A percentile compares a stretch with the other conserved stretches of the same genome.
Conservation (phyloP, 257 asterid genomes). For the Verbascum thapsus region DNA sequence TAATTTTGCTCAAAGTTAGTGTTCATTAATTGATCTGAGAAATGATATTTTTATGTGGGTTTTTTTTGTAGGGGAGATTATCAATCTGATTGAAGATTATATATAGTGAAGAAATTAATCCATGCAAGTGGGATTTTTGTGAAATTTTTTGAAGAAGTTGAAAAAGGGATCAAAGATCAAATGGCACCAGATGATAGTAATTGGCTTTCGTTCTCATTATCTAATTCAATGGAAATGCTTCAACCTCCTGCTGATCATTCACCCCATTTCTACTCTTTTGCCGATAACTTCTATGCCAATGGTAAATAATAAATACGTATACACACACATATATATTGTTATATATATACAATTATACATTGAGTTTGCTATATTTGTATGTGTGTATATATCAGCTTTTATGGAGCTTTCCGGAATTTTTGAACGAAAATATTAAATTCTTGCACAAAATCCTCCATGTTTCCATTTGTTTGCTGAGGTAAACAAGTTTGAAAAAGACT, state of each 20-base stretch:
- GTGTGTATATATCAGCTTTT: constrained; percentile 16
- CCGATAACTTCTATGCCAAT: constrained; percentile 72
- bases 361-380: too few species aligned
- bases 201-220: constrained; percentile 86
- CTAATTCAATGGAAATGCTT: constrained; percentile 80
- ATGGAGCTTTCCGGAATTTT: constrained; percentile 24
- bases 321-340: neutral
- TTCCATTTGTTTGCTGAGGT: constrained; percentile 56
- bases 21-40: too few species aligned
- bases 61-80: too few species aligned
- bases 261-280: constrained; percentile 59
- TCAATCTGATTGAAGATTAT: too few species aligned
- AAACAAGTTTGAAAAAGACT: constrained; percentile 49
- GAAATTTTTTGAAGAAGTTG: too few species aligned
- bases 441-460: constrained; percentile 37
- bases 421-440: constrained; percentile 1
- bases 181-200: constrained; percentile 79
- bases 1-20: too few species aligned
- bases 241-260: constrained; percentile 43
- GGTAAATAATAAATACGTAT: constrained; percentile 35
- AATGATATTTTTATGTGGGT: too few species aligned
- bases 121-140: too few species aligned
- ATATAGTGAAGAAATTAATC: too few species aligned
- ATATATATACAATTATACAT: neutral
- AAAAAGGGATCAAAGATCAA: too few species aligned